Base-by-base conservation (phyloP, 139 green algal species). In the Picochlorum sp. region DNA sequence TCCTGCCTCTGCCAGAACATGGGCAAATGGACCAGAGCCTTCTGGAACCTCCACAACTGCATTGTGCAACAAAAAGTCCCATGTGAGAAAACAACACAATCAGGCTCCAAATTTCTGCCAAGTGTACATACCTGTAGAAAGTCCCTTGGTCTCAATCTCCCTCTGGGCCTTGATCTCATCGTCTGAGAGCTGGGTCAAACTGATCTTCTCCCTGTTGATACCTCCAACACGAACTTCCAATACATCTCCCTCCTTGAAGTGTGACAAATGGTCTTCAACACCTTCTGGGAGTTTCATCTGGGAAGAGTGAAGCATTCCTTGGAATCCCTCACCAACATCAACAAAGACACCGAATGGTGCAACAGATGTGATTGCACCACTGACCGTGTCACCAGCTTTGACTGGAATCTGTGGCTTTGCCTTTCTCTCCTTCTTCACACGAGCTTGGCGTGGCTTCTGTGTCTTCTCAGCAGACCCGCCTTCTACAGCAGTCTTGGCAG, bases 311-410 rank as follows among this genome's bases (percentile, higher is more conserved):
- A 94, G 74, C 61, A 92, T 77, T 30, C 75, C 87, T 38, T 81
- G 76, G 20, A 81, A 57, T 64, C 80, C 82, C 10, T 85, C 82
- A 23, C 62, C 67, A 9, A 91, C 49, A 44, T 87, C 77, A 26
- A 95, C 59, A 51, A 94, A 92, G 13, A 63, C 68, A 20, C 86
- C 86, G 70, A 85, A 94, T 24, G 63, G 20, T 5, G 67, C 66
- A 3, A 80, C 26, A 34, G 62, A 67, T 16, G 62, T 71, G 28
- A 93, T 78, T 57, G 64, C 72, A 57, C 70, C 85, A 61, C 71
- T 85, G 28, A 92, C 52, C 1, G 49, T 54, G 37, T 87, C 75
- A 47, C 81, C 81, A 2, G 47, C 37, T 5, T 44, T 72, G n/a
- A 86, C 70, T 54, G 56, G 60, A 58, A n/a, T 28, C 38, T 58